Conservation (phyloP, 495 filamentous ascomycete species). For the Trichoderma orchidacearum region DNA sequence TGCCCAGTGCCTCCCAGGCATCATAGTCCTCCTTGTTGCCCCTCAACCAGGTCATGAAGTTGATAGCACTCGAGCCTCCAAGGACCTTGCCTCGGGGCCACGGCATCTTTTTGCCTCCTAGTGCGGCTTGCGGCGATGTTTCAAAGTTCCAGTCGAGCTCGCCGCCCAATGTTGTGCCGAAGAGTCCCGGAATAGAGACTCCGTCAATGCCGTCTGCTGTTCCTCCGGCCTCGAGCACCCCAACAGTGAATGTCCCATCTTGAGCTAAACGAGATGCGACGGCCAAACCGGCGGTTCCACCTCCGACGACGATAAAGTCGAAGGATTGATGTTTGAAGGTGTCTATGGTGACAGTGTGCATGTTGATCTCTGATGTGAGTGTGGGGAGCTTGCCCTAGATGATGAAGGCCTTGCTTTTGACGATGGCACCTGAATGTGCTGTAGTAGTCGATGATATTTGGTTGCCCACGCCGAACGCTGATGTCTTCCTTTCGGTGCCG, state of each 20-base stretch:
- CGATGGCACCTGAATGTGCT: too few species aligned
- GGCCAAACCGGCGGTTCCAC: conserved; percentile 44
- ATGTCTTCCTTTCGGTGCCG: too few species aligned
- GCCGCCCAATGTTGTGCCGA: background rate
- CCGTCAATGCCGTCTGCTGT: background rate
- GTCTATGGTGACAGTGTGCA: background rate
- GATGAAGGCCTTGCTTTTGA: too few species aligned
- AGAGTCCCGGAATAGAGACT: background rate
- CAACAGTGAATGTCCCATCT: background rate
- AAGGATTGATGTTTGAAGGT: background rate
- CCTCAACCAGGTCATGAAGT: conserved; percentile 19
- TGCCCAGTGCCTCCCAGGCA: conserved; percentile 40
- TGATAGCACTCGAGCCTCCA: conserved; percentile 5
- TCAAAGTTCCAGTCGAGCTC: background rate
- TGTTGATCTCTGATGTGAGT: background rate
- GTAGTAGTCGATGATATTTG: too few species aligned
- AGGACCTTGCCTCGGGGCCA: conserved; percentile 1
- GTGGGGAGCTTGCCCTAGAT: too few species aligned
- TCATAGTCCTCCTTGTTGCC: conserved; percentile 34
- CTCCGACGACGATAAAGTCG: conserved; percentile 46
- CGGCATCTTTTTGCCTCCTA: background rate
- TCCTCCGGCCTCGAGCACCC: background rate
- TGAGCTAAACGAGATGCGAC: conserved; percentile 39
- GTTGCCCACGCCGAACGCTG: too few species aligned
- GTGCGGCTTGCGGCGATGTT: background rate